These are phyloP conservation scores for Sphagnum fallax DNA, from an alignment of 228 moss, liverwort and hornwort species.

Conservation along the genomic window DNA sequence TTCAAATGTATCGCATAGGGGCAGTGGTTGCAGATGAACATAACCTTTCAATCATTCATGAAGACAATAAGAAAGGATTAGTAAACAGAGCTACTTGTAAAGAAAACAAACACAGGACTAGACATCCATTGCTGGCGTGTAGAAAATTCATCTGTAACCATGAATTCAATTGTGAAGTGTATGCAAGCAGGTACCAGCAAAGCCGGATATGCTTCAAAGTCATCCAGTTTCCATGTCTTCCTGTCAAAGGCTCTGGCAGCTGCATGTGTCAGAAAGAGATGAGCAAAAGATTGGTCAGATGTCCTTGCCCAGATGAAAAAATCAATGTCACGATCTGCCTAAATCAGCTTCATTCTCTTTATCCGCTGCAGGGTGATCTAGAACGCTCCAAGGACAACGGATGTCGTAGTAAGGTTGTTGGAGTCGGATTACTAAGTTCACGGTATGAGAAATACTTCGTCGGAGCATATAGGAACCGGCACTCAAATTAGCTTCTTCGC, in stretches of 20 bases:
- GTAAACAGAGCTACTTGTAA: not conserved
- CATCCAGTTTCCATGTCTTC: constrained; percentile 59
- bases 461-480: no score
- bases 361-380: not conserved
- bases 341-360: not conserved
- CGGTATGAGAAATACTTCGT: no score
- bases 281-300: constrained; percentile 5
- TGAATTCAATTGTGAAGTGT: not conserved
- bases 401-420: not conserved
- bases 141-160: constrained; percentile 6
- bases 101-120: constrained; percentile 1
- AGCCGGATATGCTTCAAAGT: constrained; percentile 77
- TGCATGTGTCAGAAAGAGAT: constrained; percentile 18
- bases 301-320: not conserved
- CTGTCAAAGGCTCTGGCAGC: constrained; percentile 71
- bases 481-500: no score
- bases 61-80: not conserved
- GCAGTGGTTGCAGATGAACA: constrained; percentile 88
- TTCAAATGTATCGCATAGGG: constrained; percentile 73
- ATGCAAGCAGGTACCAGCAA: constrained; percentile 26
- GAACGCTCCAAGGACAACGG: not conserved
- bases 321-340: no score
- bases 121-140: not conserved
- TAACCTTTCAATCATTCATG: constrained; percentile 24
- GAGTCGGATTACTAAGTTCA: no score